Evolutionary conservation across 129 eudicot genomes (phyloP).

Genomic region (Chrysanthemum lavandulifolium): DNA sequence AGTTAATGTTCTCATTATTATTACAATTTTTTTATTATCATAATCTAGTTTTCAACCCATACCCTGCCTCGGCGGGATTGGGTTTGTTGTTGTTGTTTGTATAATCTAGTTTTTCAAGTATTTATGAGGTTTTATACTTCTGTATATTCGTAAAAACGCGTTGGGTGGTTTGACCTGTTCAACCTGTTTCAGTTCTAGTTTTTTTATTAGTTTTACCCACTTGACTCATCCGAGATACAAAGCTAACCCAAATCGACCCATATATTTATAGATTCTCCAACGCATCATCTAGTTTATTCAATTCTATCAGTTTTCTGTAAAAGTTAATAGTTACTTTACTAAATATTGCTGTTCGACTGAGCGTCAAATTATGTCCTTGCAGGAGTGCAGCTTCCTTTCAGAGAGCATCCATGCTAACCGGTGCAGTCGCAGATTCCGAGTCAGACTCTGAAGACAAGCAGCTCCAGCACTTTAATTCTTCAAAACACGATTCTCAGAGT

Average conservation of each 20-base stretch:
- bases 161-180: background rate
- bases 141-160: background rate
- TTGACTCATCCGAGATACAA: background rate
- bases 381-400: slow-evolving; percentile 84
- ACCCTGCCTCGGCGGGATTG: too few relatives aligned
- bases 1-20: background rate
- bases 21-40: background rate
- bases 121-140: background rate
- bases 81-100: too few relatives aligned
- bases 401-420: slow-evolving; percentile 50
- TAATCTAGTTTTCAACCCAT: background rate
- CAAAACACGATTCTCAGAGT: slow-evolving; percentile 31
- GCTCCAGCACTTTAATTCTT: slow-evolving; percentile 37
- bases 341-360: background rate
- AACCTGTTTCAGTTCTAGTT: too few relatives aligned
- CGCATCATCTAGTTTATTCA: background rate
- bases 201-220: too few relatives aligned
- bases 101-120: background rate
- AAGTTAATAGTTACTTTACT: background rate
- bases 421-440: slow-evolving; percentile 33
- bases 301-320: background rate
- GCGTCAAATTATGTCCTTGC: slow-evolving; percentile 38
- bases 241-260: background rate
- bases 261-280: background rate
- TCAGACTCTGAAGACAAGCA: slow-evolving; percentile 28